Evolutionary conservation across 495 filamentous ascomycete species (phyloP), one percentile per base, ranked within the genome.

Genomic region (Neurospora sp.): DNA sequence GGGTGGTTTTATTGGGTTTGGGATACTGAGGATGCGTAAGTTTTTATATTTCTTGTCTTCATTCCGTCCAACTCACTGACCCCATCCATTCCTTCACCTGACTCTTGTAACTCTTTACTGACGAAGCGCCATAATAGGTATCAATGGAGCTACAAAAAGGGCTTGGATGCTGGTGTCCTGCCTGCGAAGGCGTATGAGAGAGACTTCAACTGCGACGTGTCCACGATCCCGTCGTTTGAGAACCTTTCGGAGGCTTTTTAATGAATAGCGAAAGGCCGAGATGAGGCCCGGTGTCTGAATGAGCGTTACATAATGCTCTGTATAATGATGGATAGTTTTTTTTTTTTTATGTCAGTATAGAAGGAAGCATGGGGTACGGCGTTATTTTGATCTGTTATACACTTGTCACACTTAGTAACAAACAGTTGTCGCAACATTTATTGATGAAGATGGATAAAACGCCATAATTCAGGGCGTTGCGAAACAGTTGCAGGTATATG

Each of bases 1-100:
- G 96, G 96, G 68, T 98, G 96, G 96, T 94, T 97, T 82, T 98
- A 98, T 83, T 99, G 96, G 96, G 97, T 94, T 31, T 86, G 84
- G 83, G 82, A 86, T 73, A 86, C 84, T n/a, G 84, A 86, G 78
- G 70, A 72, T 72, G 79, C 79, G 79, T 80, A 38, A 76, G 79
- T 79, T 68, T n/a, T 8, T 69, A 31, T 61, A 5, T 22, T 39
- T 42, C 42, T 53, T 45, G 70, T 68, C 61, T 59, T 39, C 17
- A 53, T 8, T 42, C 0, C 42, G 17, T 45, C 42, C 17, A 9
- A 45, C 42, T 45, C 42, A n/a, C 42, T 20, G n/a, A 20, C 17
- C n/a, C 42, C 17, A 20, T 45, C 20, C 42, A n/a, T 45, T 45
- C 8, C 42, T 45, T 45, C 42, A 9, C 17, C 42, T 45, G 7